These are phyloP conservation scores for Ophiostoma tasmaniense DNA, from an alignment of 2,329 filamentous ascomycete species.

Conservation along the genomic window DNA sequence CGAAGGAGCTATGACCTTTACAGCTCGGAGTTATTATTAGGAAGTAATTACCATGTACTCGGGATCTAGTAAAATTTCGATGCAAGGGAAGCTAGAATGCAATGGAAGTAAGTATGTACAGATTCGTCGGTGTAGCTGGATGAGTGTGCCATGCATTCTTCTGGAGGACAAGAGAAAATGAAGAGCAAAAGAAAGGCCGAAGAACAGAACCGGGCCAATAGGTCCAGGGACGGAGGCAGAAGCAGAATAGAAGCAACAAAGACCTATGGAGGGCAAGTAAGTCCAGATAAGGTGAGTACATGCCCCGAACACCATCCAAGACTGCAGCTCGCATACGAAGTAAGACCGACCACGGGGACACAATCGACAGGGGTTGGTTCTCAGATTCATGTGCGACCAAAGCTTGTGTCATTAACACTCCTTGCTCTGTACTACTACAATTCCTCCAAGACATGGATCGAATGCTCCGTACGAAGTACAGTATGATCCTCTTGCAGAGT, in stretches of 20 bases:
- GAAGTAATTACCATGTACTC: no score
- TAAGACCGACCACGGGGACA: background rate
- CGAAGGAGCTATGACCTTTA: background rate
- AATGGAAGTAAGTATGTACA: background rate
- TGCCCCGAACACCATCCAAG: background rate
- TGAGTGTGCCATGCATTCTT: background rate
- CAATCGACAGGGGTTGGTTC: background rate
- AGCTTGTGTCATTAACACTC: background rate
- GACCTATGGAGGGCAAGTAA: background rate
- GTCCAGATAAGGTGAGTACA: background rate
- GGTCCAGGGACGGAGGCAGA: background rate
- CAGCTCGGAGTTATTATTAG: background rate
- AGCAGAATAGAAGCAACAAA: background rate
- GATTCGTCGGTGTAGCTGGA: background rate
- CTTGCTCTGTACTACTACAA: background rate
- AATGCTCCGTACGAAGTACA: background rate
- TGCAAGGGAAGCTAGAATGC: background rate
- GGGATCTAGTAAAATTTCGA: no score
- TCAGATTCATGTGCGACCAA: background rate
- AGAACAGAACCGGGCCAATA: background rate
- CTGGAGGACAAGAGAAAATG: background rate
- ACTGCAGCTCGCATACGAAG: no score
- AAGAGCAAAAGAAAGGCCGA: background rate
- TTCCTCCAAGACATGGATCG: background rate
- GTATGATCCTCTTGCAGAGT: background rate